A percentile compares a stretch with the other conserved stretches of the same genome.
Evolutionary conservation across 2,329 filamentous ascomycete species (phyloP).

Genomic region (Aspergillus clavatus): DNA sequence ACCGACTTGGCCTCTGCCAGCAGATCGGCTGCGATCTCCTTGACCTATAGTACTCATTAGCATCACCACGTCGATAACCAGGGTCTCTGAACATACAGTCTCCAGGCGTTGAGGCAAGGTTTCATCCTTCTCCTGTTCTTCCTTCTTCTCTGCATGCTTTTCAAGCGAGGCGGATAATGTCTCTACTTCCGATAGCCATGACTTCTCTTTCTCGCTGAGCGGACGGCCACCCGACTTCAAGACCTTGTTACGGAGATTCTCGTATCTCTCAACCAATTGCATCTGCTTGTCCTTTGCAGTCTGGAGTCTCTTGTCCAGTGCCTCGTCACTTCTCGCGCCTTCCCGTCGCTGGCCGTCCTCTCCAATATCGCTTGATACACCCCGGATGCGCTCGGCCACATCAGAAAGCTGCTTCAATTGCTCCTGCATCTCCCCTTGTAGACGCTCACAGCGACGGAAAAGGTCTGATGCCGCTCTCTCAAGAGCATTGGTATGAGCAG

Average conservation of each 20-base stretch:
- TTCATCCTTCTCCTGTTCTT: slow-evolving; percentile 20
- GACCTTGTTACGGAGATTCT: slow-evolving; percentile 41
- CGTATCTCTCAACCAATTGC: slow-evolving; percentile 40
- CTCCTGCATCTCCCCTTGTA: slow-evolving; percentile 45
- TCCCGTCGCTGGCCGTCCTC: slow-evolving; percentile 33
- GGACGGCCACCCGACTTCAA: slow-evolving; percentile 40
- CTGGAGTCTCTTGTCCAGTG: slow-evolving; percentile 38
- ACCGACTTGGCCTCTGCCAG: slow-evolving; percentile 35
- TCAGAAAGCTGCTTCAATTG: slow-evolving; percentile 44
- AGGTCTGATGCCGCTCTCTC: slow-evolving; percentile 47
- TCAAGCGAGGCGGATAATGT: slow-evolving; percentile 35
- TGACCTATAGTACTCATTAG: slow-evolving; percentile 31
- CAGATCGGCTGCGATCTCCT: slow-evolving; percentile 36
- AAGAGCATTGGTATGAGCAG: slow-evolving; percentile 42
- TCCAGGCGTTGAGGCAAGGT: slow-evolving; percentile 35
- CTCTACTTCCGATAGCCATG: slow-evolving; percentile 43
- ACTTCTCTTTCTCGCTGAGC: slow-evolving; percentile 44
- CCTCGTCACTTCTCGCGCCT: slow-evolving; percentile 28
- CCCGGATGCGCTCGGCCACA: slow-evolving; percentile 43
- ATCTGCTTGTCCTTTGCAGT: slow-evolving; percentile 38
- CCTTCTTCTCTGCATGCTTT: slow-evolving; percentile 14
- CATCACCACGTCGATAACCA: not conserved
- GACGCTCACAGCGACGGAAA: slow-evolving; percentile 48
- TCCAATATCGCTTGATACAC: slow-evolving; percentile 36
- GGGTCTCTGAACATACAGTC: slow-evolving; percentile 29